phyloP scores from a whole-genome alignment of 345 rosid species.

The Laguncularia racemosa region DNA sequence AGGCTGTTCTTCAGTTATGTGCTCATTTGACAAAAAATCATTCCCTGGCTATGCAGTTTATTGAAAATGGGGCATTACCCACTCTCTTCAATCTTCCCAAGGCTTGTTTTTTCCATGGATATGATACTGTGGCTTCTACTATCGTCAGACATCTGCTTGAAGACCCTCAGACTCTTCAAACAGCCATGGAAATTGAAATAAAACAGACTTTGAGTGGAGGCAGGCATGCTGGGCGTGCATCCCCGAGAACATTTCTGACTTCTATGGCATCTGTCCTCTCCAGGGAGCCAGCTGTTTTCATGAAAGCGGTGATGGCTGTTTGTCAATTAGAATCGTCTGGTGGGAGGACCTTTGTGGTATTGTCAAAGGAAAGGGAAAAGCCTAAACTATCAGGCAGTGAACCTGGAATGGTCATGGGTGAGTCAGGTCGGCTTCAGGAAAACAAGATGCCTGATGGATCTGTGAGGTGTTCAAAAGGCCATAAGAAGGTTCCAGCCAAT shows the following conservation, averaged over 20 bases:
- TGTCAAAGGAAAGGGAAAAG: constrained; percentile 73
- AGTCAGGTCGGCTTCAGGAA: constrained; percentile 62
- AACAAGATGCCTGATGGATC: constrained; percentile 71
- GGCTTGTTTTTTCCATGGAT: constrained; percentile 82
- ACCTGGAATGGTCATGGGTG: constrained; percentile 44
- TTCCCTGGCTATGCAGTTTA: constrained; percentile 69
- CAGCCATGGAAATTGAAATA: constrained; percentile 95
- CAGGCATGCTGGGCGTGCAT: constrained; percentile 64
- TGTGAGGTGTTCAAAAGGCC: constrained; percentile 69
- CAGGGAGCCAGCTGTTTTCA: constrained; percentile 81
- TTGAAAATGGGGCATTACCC: constrained; percentile 73
- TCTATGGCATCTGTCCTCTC: constrained; percentile 87
- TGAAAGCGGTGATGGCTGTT: constrained; percentile 74
- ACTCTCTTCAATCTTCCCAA: constrained; percentile 79
- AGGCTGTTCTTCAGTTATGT: constrained; percentile 92
- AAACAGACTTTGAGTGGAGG: constrained; percentile 68
- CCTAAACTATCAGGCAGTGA: constrained; percentile 52
- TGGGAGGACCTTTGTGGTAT: constrained; percentile 67
- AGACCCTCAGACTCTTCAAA: constrained; percentile 95
- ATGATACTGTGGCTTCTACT: constrained; percentile 81
- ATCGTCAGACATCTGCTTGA: constrained; percentile 88
- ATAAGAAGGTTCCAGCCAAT: constrained; percentile 74
- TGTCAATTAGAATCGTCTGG: constrained; percentile 92
- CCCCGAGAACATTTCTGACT: constrained; percentile 63
- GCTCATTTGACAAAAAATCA: constrained; percentile 88